Percentiles rank a stretch among this genome's conserved stretches.
These are phyloP conservation scores for Diaporthe ampelina DNA, from an alignment of 2,329 filamentous ascomycete genomes.

Conservation along the genomic window DNA sequence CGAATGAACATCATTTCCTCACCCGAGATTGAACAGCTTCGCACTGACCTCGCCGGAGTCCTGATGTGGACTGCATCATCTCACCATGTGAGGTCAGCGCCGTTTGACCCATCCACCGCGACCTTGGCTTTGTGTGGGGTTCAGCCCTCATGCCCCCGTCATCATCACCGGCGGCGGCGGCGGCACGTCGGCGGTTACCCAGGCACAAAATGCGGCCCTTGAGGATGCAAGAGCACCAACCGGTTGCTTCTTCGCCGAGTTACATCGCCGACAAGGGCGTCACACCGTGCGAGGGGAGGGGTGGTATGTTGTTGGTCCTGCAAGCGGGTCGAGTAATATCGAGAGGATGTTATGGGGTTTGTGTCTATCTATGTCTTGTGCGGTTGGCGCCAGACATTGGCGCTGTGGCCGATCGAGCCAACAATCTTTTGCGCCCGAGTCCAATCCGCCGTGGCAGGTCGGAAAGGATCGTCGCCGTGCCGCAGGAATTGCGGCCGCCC, in stretches of 20 bases:
- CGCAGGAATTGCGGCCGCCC: background rate
- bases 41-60: conserved; percentile 18
- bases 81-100: conserved; percentile 9
- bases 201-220: conserved; percentile 1
- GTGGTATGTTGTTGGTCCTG: background rate
- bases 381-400: conserved; percentile 12
- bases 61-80: conserved; percentile 26
- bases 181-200: conserved; percentile 34
- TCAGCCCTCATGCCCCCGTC: background rate
- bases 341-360: background rate
- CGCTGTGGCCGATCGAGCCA: conserved; percentile 34
- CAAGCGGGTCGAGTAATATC: conserved; percentile 3
- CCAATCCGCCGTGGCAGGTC: background rate
- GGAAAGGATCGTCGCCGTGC: conserved; percentile 13
- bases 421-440: conserved; percentile 10
- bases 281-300: conserved; percentile 25
- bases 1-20: conserved; percentile 15
- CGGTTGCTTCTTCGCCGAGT: conserved; percentile 7
- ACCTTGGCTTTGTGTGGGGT: background rate
- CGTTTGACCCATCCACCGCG: background rate
- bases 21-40: conserved; percentile 11
- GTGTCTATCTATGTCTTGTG: background rate
- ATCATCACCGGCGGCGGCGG: background rate
- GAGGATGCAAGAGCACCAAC: background rate
- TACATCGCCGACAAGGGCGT: conserved; percentile 9